Evolutionary conservation across 2,329 filamentous ascomycete species (phyloP).

Genomic region (Colletotrichum caudatum): DNA sequence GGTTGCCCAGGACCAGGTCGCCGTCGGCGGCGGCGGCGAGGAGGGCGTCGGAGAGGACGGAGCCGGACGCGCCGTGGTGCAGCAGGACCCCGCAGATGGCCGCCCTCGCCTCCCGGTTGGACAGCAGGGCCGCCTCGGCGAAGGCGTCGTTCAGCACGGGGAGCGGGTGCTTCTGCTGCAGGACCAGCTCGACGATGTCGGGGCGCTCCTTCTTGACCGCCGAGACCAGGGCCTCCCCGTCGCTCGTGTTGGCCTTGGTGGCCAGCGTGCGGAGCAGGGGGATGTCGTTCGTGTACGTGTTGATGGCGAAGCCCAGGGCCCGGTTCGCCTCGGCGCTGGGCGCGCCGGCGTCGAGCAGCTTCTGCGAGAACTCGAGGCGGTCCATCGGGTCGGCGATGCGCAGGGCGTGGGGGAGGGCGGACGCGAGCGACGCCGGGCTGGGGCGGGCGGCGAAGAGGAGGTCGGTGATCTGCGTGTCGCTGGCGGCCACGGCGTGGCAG

Average conservation of each 20-base stretch:
- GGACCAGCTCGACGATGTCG: constrained; percentile 61
- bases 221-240: constrained; percentile 61
- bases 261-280: constrained; percentile 61
- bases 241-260: constrained; percentile 60
- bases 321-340: constrained; percentile 61
- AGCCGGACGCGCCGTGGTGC: constrained; percentile 58
- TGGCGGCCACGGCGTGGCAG: constrained; percentile 61
- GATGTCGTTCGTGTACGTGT: constrained; percentile 60
- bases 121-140: constrained; percentile 56
- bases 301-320: constrained; percentile 64
- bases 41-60: constrained; percentile 62
- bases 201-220: constrained; percentile 60
- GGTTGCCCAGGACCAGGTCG: constrained; percentile 62
- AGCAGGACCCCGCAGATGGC: constrained; percentile 61
- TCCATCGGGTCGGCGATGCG: constrained; percentile 64
- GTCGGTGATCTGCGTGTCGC: constrained; percentile 60
- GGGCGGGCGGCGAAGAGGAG: constrained; percentile 60
- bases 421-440: constrained; percentile 58
- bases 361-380: constrained; percentile 63
- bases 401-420: constrained; percentile 65
- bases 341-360: constrained; percentile 63
- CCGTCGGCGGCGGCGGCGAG: constrained; percentile 65
- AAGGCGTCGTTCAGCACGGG: constrained; percentile 58
- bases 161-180: constrained; percentile 54
- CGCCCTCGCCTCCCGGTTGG: constrained; percentile 55